phyloP scores from a whole-genome alignment of 176 grass and related monocot genomes.

The Luzula sylvatica region DNA sequence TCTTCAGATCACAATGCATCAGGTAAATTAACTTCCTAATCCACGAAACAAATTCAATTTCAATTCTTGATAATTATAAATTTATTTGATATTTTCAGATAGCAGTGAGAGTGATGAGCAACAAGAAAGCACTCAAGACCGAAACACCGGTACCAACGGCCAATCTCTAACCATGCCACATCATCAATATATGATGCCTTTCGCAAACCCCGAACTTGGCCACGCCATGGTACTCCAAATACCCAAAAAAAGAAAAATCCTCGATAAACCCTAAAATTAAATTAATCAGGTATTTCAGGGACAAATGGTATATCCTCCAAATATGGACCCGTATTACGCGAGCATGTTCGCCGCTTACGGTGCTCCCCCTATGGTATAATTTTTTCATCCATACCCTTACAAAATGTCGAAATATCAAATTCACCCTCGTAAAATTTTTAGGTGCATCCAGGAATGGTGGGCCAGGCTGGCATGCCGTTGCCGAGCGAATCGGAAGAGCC shows the following conservation, averaged over 20 bases:
- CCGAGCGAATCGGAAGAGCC: constrained; percentile 30
- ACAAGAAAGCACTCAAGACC: constrained; percentile 11
- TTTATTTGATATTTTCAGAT: constrained; percentile 4
- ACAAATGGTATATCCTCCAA: constrained; percentile 56
- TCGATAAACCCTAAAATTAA: too few species aligned
- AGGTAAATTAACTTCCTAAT: constrained; percentile 5
- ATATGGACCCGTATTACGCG: constrained; percentile 64
- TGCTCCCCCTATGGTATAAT: constrained; percentile 55
- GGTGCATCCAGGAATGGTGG: constrained; percentile 20
- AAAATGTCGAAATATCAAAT: neutral
- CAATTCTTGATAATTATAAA: neutral
- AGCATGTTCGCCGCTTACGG: constrained; percentile 59
- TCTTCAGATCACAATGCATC: constrained; percentile 12
- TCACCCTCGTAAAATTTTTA: neutral
- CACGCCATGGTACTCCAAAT: constrained; percentile 11
- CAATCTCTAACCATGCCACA: constrained; percentile 7
- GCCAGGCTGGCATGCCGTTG: constrained; percentile 16
- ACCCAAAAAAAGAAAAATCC: neutral
- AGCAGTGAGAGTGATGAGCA: constrained; percentile 20
- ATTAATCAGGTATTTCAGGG: constrained; percentile 37
- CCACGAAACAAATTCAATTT: neutral
- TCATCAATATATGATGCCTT: neutral
- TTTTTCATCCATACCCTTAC: neutral
- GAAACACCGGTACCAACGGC: neutral
- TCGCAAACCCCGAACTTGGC: too few species aligned